Evolutionary conservation across 148 eudicot species (phyloP).

Genomic region (Arctostaphylos glauca): DNA sequence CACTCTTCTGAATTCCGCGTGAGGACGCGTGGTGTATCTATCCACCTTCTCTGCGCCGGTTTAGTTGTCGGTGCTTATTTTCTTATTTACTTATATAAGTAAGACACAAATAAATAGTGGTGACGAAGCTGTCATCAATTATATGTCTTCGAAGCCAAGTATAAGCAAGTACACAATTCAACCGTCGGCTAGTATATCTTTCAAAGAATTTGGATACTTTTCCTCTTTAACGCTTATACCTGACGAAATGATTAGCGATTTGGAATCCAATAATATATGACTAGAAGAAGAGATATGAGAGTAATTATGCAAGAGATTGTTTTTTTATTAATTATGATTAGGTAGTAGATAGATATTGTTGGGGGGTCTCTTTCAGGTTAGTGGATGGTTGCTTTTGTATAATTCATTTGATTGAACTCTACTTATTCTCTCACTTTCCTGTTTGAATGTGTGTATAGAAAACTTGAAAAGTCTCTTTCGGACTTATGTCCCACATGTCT

Average conservation of each 20-base stretch:
- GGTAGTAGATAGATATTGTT: slow-evolving; percentile 22
- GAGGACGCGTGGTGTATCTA: neutral
- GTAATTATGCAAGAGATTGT: neutral
- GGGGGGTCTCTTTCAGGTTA: slow-evolving; percentile 31
- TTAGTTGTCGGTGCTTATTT: too few relatives aligned
- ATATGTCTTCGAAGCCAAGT: slow-evolving; percentile 18
- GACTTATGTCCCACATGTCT: slow-evolving; percentile 9
- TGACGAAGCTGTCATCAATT: too few relatives aligned
- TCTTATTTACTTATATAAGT: too few relatives aligned
- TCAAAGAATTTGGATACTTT: slow-evolving; percentile 3
- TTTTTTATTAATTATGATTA: slow-evolving; percentile 12
- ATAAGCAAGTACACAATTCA: neutral
- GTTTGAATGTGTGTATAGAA: neutral
- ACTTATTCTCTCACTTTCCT: neutral
- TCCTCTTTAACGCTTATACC: neutral
- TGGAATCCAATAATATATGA: neutral
- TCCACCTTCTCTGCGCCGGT: neutral
- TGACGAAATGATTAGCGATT: slow-evolving; percentile 14
- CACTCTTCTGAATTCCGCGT: neutral
- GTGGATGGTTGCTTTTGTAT: slow-evolving; percentile 28
- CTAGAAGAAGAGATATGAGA: neutral
- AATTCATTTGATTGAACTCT: slow-evolving; percentile 24
- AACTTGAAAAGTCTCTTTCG: slow-evolving; percentile 15
- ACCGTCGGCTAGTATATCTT: slow-evolving; percentile 8
- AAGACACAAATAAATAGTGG: too few relatives aligned